These are phyloP conservation scores for Biancaea sappan DNA, from an alignment of 306 rosid genomes.

Conservation along the genomic window DNA sequence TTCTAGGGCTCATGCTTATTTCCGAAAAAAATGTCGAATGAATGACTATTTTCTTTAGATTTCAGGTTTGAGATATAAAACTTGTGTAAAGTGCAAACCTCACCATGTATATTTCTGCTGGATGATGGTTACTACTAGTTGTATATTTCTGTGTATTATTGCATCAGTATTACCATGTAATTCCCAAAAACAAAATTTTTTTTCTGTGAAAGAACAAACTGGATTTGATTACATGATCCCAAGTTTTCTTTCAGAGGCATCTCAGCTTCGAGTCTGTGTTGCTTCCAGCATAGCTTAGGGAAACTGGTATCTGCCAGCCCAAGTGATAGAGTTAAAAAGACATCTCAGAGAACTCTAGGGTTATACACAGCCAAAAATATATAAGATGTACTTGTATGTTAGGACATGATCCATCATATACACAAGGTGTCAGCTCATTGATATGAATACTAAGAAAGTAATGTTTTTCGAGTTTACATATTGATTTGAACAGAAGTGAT, in stretches of 20 bases:
- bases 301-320: slow-evolving; percentile 72
- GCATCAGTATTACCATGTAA: background rate
- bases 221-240: slow-evolving; percentile 46
- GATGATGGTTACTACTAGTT: background rate
- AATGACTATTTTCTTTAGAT: background rate
- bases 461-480: too few species aligned
- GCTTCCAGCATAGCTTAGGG: slow-evolving; percentile 91
- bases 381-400: background rate
- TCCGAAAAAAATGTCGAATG: background rate
- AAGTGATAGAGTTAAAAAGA: slow-evolving; percentile 16
- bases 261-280: slow-evolving; percentile 90
- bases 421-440: too few species aligned
- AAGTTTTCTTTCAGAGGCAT: slow-evolving; percentile 69
- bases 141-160: slow-evolving; percentile 2
- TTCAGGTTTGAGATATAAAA: background rate
- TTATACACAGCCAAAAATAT: background rate
- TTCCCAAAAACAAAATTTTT: background rate
- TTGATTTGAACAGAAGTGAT: too few species aligned
- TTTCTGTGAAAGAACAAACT: background rate
- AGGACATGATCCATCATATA: background rate
- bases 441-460: too few species aligned
- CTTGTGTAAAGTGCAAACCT: background rate
- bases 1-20: background rate
- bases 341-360: background rate
- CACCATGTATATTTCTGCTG: background rate